Percentiles rank a stretch among this genome's conserved stretches.
Evolutionary conservation across 2,329 filamentous ascomycete genomes (phyloP).

Genomic region (Penicillium sumatraense): DNA sequence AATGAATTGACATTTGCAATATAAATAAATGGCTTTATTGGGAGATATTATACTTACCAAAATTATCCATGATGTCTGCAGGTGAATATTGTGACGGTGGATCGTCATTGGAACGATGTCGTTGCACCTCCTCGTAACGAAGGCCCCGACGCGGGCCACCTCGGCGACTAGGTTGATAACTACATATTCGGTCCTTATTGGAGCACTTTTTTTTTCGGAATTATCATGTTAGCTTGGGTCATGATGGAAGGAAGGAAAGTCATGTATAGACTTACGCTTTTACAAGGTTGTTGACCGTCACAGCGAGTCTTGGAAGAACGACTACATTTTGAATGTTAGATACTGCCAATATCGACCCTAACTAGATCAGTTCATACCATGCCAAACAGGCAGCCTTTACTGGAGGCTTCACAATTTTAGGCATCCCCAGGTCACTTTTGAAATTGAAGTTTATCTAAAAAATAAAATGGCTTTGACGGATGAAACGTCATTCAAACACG

Average conservation of each 20-base stretch:
- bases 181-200: conserved; percentile 17
- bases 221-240: background rate
- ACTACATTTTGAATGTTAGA: conserved; percentile 10
- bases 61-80: conserved; percentile 4
- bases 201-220: conserved; percentile 18
- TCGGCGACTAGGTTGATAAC: conserved; percentile 29
- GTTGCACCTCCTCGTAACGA: conserved; percentile 16
- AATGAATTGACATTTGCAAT: too few relatives aligned
- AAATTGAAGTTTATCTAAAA: background rate
- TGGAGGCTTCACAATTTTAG: conserved; percentile 12
- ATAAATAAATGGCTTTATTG: too few relatives aligned
- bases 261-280: conserved; percentile 17
- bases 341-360: background rate
- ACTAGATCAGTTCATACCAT: conserved; percentile 10
- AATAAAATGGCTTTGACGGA: background rate
- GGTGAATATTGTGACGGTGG: background rate
- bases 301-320: conserved; percentile 31
- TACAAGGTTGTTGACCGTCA: conserved; percentile 27
- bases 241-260: too few relatives aligned
- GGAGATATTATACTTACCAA: conserved; percentile 9
- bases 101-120: conserved; percentile 4
- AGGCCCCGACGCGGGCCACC: conserved; percentile 27
- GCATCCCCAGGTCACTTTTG: too few relatives aligned
- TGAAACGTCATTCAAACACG: background rate
- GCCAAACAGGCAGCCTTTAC: conserved; percentile 25